These are phyloP conservation scores for Decorospora gaudefroyi DNA, from an alignment of 2,329 filamentous ascomycete genomes.

Conservation along the genomic window DNA sequence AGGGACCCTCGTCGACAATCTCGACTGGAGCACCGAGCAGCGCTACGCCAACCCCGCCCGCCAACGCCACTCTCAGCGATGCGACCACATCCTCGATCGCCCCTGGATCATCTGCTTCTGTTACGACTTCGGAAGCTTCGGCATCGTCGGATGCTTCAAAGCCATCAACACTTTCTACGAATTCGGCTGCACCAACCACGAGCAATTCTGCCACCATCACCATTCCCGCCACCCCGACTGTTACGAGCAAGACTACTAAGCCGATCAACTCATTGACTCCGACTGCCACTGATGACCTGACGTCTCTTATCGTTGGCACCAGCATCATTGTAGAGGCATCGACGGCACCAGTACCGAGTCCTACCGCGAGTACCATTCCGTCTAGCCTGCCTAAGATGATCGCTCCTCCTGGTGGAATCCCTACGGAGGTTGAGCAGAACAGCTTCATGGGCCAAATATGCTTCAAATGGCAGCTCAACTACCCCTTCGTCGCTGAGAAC, in stretches of 20 bases:
- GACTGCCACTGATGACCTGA: conserved; percentile 54
- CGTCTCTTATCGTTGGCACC: conserved; percentile 59
- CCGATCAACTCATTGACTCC: conserved; percentile 51
- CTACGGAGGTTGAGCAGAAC: conserved; percentile 61
- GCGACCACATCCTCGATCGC: conserved; percentile 9
- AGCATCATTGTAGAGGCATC: conserved; percentile 64
- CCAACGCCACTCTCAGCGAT: conserved; percentile 18
- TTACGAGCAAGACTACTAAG: conserved; percentile 29
- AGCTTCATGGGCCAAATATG: conserved; percentile 79
- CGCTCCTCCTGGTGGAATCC: conserved; percentile 66
- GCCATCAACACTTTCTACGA: conserved; percentile 5
- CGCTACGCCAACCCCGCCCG: conserved; percentile 9
- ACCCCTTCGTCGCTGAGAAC: conserved; percentile 73
- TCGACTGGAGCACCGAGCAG: conserved; percentile 17
- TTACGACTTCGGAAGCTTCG: neutral
- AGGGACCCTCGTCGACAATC: conserved; percentile 14
- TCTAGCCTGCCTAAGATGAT: conserved; percentile 74
- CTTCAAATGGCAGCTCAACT: conserved; percentile 81
- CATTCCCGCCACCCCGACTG: conserved; percentile 23
- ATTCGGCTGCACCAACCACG: conserved; percentile 4
- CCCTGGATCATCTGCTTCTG: neutral
- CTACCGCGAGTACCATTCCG: conserved; percentile 60
- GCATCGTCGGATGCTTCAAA: conserved; percentile 1
- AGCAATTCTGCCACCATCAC: conserved; percentile 20
- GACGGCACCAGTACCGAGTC: conserved; percentile 50